These are phyloP conservation scores for Pholiota conissans DNA, from an alignment of 768 basidiomycete species.

Conservation along the genomic window DNA sequence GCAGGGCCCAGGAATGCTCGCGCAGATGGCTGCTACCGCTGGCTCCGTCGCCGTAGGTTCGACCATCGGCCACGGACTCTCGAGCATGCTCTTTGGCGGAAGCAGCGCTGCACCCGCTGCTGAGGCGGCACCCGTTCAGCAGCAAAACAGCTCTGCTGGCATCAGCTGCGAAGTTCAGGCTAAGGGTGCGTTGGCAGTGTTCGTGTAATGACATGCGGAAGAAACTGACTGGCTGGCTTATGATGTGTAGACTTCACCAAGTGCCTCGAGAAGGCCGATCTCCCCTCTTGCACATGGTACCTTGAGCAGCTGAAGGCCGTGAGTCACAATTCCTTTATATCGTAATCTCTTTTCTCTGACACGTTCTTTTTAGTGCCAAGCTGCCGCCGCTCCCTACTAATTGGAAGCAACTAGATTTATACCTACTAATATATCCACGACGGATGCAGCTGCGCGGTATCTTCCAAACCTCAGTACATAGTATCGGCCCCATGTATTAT, in stretches of 20 bases:
- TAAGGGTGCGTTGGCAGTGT: conserved; percentile 52
- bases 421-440: not conserved
- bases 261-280: conserved; percentile 81
- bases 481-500: not conserved
- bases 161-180: conserved; percentile 76
- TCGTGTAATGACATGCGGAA: not conserved
- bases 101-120: conserved; percentile 44
- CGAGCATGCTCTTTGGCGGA: conserved; percentile 87
- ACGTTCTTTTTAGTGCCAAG: conserved; percentile 58
- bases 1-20: conserved; percentile 69
- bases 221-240: not conserved
- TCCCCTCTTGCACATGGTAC: conserved; percentile 82
- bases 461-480: not conserved
- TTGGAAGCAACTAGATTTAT: not conserved
- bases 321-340: conserved; percentile 29
- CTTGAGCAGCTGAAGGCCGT: conserved; percentile 88
- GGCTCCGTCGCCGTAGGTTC: conserved; percentile 90
- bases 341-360: conserved; percentile 5
- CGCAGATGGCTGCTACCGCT: conserved; percentile 88
- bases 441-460: not conserved
- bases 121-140: conserved; percentile 48
- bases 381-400: conserved; percentile 55
- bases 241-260: conserved; percentile 69
- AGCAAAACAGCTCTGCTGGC: conserved; percentile 45
- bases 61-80: conserved; percentile 87